A percentile compares a stretch with the other conserved stretches of the same genome.
These are phyloP conservation scores for Stylosanthes scabra DNA, from an alignment of 331 rosid genomes.

Conservation along the genomic window DNA sequence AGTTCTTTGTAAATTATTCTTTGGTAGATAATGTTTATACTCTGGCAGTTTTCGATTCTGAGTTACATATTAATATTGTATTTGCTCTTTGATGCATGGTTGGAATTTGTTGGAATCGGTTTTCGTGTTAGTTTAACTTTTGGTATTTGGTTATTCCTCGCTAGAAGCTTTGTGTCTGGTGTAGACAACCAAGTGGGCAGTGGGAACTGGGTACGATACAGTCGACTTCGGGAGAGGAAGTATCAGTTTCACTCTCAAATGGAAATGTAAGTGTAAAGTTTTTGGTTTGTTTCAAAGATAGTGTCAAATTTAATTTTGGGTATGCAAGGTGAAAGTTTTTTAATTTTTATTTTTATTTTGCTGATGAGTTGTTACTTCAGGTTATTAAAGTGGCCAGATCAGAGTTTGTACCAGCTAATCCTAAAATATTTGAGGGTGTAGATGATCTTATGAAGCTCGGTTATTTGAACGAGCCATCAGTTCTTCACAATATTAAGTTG, in stretches of 20 bases:
- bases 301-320: conserved; percentile 20
- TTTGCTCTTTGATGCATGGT: conserved; percentile 29
- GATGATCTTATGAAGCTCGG: conserved; percentile 81
- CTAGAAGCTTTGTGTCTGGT: conserved; percentile 93
- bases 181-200: conserved; percentile 70
- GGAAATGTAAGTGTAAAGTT: conserved; percentile 70
- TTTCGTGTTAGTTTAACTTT: conserved; percentile 37
- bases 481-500: conserved; percentile 69
- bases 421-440: conserved; percentile 72
- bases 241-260: conserved; percentile 64
- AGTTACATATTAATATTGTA: conserved; percentile 12
- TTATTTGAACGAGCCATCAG: conserved; percentile 89
- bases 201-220: conserved; percentile 74
- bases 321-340: conserved; percentile 34
- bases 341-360: neutral
- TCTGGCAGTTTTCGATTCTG: conserved; percentile 17
- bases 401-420: conserved; percentile 89
- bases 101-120: conserved; percentile 27
- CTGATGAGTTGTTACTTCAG: conserved; percentile 56
- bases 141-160: conserved; percentile 35
- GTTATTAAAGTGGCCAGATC: conserved; percentile 65
- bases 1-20: conserved; percentile 6
- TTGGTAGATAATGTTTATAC: conserved; percentile 9
- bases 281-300: conserved; percentile 26
- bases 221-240: conserved; percentile 69